Conservation (phyloP, 192 early-diverging fungal genomes). For the Coemansia sp. region DNA sequence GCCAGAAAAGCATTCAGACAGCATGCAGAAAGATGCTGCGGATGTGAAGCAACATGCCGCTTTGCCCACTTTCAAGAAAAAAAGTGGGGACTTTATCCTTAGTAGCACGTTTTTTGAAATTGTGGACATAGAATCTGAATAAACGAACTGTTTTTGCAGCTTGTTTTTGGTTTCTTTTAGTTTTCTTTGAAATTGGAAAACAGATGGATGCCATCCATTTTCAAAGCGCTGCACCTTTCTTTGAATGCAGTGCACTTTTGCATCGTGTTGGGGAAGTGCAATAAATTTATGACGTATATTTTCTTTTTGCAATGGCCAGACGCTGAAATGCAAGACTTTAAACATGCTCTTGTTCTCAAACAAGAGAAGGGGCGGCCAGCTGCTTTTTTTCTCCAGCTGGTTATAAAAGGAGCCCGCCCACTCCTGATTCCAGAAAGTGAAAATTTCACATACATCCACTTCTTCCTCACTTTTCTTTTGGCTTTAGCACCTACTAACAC, state of each 20-base stretch:
- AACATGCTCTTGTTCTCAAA: neutral
- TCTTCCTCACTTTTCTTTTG: neutral
- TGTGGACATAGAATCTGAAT: neutral
- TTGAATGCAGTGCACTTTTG: neutral
- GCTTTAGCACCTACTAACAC: neutral
- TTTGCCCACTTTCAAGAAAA: neutral
- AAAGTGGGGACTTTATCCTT: neutral
- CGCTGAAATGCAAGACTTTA: neutral
- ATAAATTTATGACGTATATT: neutral
- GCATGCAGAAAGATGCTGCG: neutral
- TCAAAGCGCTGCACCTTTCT: neutral
- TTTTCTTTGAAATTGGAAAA: neutral
- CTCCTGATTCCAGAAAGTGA: no score
- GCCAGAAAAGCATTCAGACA: neutral
- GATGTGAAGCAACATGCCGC: neutral
- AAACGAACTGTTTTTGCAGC: neutral
- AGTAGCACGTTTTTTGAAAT: neutral
- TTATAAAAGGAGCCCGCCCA: neutral
- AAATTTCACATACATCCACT: neutral
- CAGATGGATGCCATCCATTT: neutral
- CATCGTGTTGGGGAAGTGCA: neutral
- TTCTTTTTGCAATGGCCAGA: neutral
- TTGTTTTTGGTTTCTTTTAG: neutral
- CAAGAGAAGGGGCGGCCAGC: neutral
- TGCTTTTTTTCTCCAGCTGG: neutral